phyloP scores from a whole-genome alignment of 495 filamentous ascomycete species.

The Pyrenopolyporus hunteri region DNA sequence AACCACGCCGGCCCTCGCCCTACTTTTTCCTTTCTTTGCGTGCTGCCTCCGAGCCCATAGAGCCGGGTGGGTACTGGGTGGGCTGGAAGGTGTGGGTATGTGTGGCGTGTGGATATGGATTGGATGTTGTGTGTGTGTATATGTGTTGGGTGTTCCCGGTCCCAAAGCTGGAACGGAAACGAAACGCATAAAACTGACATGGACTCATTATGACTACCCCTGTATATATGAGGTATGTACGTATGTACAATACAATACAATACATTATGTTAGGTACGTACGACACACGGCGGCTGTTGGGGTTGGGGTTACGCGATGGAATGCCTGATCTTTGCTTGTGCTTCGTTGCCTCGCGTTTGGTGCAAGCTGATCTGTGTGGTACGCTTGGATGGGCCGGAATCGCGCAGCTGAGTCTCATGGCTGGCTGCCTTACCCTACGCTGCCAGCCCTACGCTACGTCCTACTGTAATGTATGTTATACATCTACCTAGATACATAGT shows the following conservation, averaged over 20 bases:
- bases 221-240: neutral
- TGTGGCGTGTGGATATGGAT: neutral
- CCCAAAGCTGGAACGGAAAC: constrained; percentile 22
- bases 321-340: too few relatives aligned
- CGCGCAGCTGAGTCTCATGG: too few relatives aligned
- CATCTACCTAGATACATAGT: too few relatives aligned
- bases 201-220: neutral
- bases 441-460: too few relatives aligned
- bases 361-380: too few relatives aligned
- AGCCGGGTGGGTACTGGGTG: constrained; percentile 13
- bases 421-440: too few relatives aligned
- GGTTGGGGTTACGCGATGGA: too few relatives aligned
- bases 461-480: too few relatives aligned
- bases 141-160: neutral
- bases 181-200: constrained; percentile 33
- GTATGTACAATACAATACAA: neutral
- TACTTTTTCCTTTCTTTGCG: neutral
- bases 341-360: too few relatives aligned
- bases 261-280: neutral
- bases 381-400: neutral
- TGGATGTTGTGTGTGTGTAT: too few relatives aligned
- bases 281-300: too few relatives aligned
- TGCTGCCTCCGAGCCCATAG: constrained; percentile 13
- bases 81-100: too few relatives aligned
- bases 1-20: neutral